A percentile compares a stretch with the other conserved stretches of the same genome.
phyloP scores from a whole-genome alignment of 2,329 filamentous ascomycete species.

The Coniochaeta sp. region DNA sequence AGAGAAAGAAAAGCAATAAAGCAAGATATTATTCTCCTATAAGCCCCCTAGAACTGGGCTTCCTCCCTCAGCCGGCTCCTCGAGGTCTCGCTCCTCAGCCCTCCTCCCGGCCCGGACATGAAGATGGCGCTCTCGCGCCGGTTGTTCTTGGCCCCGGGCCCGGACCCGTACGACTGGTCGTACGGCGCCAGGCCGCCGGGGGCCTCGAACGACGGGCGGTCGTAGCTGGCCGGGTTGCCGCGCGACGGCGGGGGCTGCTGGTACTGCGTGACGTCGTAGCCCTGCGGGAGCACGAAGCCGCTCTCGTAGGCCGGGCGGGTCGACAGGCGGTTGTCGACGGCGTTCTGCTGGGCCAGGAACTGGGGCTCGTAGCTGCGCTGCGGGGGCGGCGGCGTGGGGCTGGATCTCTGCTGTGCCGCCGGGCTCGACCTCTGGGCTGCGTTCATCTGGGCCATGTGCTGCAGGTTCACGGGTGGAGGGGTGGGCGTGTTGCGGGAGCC shows the following conservation, averaged over 20 bases:
- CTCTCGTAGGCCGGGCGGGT: constrained; percentile 38
- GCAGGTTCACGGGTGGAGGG: constrained; percentile 31
- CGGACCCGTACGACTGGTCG: constrained; percentile 23
- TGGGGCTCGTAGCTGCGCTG: constrained; percentile 35
- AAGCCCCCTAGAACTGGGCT: constrained; percentile 25
- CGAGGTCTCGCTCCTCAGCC: constrained; percentile 40
- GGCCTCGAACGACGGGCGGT: constrained; percentile 26
- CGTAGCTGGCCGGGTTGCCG: constrained; percentile 18
- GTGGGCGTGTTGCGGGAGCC: constrained; percentile 37
- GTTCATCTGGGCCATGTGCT: constrained; percentile 20
- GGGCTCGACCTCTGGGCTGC: constrained; percentile 18
- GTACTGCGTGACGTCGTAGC: constrained; percentile 25
- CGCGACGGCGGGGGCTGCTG: constrained; percentile 1
- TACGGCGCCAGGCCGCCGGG: constrained; percentile 17
- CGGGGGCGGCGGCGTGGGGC: constrained; percentile 38
- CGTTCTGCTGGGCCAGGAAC: constrained; percentile 28
- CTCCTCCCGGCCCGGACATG: constrained; percentile 28
- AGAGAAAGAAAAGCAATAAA: too few relatives aligned
- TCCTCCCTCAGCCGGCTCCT: constrained; percentile 49
- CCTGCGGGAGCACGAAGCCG: constrained; percentile 24
- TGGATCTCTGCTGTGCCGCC: constrained; percentile 12
- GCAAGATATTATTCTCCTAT: too few relatives aligned
- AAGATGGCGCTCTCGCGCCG: constrained; percentile 56
- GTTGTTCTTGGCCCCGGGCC: constrained; percentile 26
- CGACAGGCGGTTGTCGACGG: constrained; percentile 17